Evolutionary conservation across 345 rosid genomes (phyloP), one percentile per base, ranked within the genome.

Genomic region (Barbarea vulgaris): DNA sequence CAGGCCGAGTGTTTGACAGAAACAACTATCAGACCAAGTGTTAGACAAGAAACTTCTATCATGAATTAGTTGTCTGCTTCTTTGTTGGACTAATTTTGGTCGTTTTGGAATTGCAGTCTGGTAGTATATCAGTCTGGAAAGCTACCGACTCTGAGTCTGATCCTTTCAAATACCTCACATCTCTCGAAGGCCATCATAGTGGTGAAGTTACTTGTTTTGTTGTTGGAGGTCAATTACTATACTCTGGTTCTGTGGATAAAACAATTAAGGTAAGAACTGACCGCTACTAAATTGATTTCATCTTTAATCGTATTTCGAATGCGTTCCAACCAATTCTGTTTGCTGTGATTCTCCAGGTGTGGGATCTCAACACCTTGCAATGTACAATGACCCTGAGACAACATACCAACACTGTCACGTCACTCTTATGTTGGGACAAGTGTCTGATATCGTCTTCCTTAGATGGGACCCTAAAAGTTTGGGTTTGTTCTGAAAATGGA

Each of bases 351-450:
- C 4, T 17, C 70, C 70, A 87, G 89, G 85, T 79, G n/a, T 90
- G 91, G 96, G 88, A 86, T 65, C 76, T 83, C 34, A 54, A 74
- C 24, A 82, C 79, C 12, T 52, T 84, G 47, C 75, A 72, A 69
- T 82, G 85, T 62, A 52, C 74, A 19, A 59, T 60, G 81, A 85
- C 82, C 2, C 62, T 88, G 57, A 56, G 65, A 56, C 86, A 74
- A 27, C 96, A 90, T 59, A 64, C 59, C 1, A 81, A 83, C 42
- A 83, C 75, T 24, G 83, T 88, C 47, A 88, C 72, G 53, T 90
- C 91, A 9, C 85, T 90, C 31, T 47, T 90, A 51, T 84, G 88
- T 72, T 90, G 88, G 84, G 83, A 88, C 66, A 57, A 79, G 31
- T 83, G 30, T 79, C 63, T 90, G 60, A 5, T 87, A 14, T 90